Evolutionary conservation across 495 filamentous ascomycete genomes (phyloP).

Genomic region (Xylaria flabelliformis): DNA sequence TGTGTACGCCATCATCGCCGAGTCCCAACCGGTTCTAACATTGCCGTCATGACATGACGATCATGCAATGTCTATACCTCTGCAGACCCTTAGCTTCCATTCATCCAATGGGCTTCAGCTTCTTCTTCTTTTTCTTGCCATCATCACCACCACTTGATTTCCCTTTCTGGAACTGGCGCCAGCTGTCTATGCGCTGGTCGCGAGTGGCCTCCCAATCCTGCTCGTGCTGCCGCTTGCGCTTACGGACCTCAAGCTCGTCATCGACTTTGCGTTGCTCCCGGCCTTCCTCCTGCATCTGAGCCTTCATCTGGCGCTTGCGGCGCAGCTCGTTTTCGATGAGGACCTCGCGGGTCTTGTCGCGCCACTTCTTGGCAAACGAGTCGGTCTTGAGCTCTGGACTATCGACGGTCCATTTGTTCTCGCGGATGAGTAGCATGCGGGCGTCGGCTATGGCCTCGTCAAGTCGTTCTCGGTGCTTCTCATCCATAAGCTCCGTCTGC

Average conservation of each 20-base stretch:
- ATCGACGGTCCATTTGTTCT: slow-evolving; percentile 91
- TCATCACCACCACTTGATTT: slow-evolving; percentile 60
- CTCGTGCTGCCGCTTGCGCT: slow-evolving; percentile 92
- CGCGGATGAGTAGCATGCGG: slow-evolving; percentile 89
- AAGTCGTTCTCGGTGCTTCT: slow-evolving; percentile 82
- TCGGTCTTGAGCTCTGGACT: slow-evolving; percentile 82
- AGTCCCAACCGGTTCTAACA: background rate
- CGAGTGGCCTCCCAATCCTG: slow-evolving; percentile 92
- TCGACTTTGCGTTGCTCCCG: slow-evolving; percentile 86
- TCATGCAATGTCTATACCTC: slow-evolving; percentile 5
- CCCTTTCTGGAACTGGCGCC: slow-evolving; percentile 90
- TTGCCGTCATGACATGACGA: slow-evolving; percentile 6
- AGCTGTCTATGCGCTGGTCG: slow-evolving; percentile 90
- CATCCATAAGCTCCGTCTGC: slow-evolving; percentile 87
- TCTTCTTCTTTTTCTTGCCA: slow-evolving; percentile 95
- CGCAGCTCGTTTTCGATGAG: slow-evolving; percentile 92
- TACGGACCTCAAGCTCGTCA: slow-evolving; percentile 83
- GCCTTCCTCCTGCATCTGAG: slow-evolving; percentile 95
- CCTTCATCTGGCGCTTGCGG: slow-evolving; percentile 84
- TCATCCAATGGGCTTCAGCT: slow-evolving; percentile 67
- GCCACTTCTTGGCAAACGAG: slow-evolving; percentile 83
- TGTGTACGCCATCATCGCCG: slow-evolving; percentile 5
- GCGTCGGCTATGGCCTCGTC: slow-evolving; percentile 97
- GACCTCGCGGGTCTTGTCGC: slow-evolving; percentile 88
- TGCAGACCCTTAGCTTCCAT: slow-evolving; percentile 19